Base-by-base conservation (phyloP, 768 basidiomycete genomes). In the Suillus sp. region DNA sequence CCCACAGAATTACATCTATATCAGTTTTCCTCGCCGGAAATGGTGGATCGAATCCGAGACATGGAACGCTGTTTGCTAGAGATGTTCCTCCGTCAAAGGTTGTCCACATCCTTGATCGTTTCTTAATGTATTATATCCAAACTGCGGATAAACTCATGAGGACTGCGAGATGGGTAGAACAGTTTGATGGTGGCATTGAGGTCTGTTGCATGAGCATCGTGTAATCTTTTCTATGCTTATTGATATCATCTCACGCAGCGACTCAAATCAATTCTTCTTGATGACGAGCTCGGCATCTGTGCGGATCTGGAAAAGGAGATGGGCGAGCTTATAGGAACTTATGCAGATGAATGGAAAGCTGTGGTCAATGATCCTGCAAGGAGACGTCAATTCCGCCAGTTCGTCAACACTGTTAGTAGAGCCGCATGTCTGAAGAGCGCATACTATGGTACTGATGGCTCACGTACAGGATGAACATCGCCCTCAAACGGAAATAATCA, bases 201-300 rank as follows among this genome's bases (percentile, higher is more conserved):
- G 84, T 84, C 32, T 4, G 71, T 62, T 18, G 54, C 11, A 20
- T n/a, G 55, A 54, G 11, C 56, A 45, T 43, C 11, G 38, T 8
- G 27, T 34, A 40, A 27, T 7, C 16, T 14, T 16, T 27, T 42
- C 37, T 1, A 34, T 22, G 22, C 13, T 25, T 55, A 37, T 56
- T 30, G 18, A 58, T 43, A 20, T n/a, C 42, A 4, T 58, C 42
- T 45, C 30, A 0, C 14, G 13, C 64, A 85, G 80, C 85, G 87
- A 77, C 80, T 92, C 16, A 80, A 81, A 45, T 81, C 81, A 56
- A 85, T 92, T 25, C 78, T 92, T 43, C 67, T 92, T 45, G 83
- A 91, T 22, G 90, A 92, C 67, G 83, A 86, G 63, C 81, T 92
- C 1, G 88, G 89, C 1, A 90, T 92, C 63, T 90, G 89, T 68